Conservation (phyloP, 2,329 filamentous ascomycete genomes). For the Hymenoscyphus infarciens region DNA sequence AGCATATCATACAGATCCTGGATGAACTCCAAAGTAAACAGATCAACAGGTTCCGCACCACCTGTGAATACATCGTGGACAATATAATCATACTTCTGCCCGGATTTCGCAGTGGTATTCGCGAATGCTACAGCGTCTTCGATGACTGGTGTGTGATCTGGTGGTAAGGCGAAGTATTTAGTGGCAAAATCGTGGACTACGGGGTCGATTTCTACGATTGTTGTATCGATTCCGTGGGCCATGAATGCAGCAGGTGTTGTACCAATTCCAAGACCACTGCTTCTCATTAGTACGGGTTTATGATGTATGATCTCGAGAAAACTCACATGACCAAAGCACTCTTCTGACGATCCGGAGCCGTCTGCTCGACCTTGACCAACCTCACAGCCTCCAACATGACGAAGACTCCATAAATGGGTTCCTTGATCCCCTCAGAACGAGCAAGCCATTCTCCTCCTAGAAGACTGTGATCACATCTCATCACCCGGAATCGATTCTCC, state of each 20-base stretch:
- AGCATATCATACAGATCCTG: slow-evolving; percentile 66
- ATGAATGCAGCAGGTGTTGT: slow-evolving; percentile 86
- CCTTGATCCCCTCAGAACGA: slow-evolving; percentile 68
- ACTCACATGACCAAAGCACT: slow-evolving; percentile 82
- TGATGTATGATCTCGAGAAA: not conserved
- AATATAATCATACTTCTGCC: slow-evolving; percentile 76
- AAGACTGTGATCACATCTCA: slow-evolving; percentile 92
- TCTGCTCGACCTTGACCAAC: slow-evolving; percentile 61
- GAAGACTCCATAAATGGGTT: slow-evolving; percentile 96
- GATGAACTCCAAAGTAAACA: slow-evolving; percentile 88
- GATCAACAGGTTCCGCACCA: slow-evolving; percentile 80
- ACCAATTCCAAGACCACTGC: slow-evolving; percentile 83
- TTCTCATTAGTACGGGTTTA: slow-evolving; percentile 24
- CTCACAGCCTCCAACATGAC: slow-evolving; percentile 90
- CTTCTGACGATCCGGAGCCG: slow-evolving; percentile 59
- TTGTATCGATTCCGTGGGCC: slow-evolving; percentile 84
- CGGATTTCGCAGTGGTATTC: slow-evolving; percentile 40
- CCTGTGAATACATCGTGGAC: slow-evolving; percentile 98
- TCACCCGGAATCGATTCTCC: slow-evolving; percentile 67
- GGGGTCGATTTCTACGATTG: slow-evolving; percentile 91
- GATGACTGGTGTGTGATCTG: slow-evolving; percentile 75
- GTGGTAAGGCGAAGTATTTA: slow-evolving; percentile 76
- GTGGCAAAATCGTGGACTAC: slow-evolving; percentile 79
- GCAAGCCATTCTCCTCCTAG: slow-evolving; percentile 87
- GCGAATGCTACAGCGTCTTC: slow-evolving; percentile 76